Evolutionary conservation across 2,329 filamentous ascomycete genomes (phyloP).

Genomic region (Xylariaceae sp.): DNA sequence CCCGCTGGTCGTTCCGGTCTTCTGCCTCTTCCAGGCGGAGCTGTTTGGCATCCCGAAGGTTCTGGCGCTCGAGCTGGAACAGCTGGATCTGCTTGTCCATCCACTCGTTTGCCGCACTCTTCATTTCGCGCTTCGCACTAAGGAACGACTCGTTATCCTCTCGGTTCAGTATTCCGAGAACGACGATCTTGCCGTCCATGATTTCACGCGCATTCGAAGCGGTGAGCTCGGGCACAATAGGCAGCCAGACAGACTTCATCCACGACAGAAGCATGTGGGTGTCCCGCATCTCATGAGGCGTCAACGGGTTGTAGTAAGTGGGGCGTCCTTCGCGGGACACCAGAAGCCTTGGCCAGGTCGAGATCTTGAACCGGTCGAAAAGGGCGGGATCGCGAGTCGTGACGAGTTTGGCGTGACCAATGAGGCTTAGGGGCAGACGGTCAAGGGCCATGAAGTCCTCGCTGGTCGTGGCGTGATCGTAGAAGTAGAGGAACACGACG

Average conservation of each 20-base stretch:
- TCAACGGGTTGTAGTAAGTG: constrained; percentile 81
- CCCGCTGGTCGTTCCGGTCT: constrained; percentile 84
- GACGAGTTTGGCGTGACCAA: constrained; percentile 86
- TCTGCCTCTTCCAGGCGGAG: constrained; percentile 93
- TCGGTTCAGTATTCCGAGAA: constrained; percentile 79
- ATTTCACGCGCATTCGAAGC: constrained; percentile 88
- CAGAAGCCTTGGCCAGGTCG: constrained; percentile 88
- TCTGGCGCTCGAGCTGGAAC: constrained; percentile 89
- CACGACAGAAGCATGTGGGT: constrained; percentile 71
- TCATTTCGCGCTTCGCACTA: constrained; percentile 77
- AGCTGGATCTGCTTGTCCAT: constrained; percentile 92
- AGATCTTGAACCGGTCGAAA: constrained; percentile 83
- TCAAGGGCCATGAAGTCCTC: constrained; percentile 91
- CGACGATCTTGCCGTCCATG: constrained; percentile 92
- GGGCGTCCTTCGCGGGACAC: constrained; percentile 84
- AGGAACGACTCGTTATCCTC: constrained; percentile 73
- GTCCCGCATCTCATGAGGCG: constrained; percentile 88
- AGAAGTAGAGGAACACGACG: constrained; percentile 96
- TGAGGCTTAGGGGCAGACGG: constrained; percentile 75
- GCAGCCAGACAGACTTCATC: constrained; percentile 96
- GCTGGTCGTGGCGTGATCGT: constrained; percentile 85
- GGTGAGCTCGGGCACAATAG: constrained; percentile 89
- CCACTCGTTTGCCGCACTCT: constrained; percentile 93
- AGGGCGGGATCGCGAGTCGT: constrained; percentile 77
- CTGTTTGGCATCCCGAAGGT: constrained; percentile 89